Conservation (phyloP, 1,284 basidiomycete species). For the Fomitopsis palustris region DNA sequence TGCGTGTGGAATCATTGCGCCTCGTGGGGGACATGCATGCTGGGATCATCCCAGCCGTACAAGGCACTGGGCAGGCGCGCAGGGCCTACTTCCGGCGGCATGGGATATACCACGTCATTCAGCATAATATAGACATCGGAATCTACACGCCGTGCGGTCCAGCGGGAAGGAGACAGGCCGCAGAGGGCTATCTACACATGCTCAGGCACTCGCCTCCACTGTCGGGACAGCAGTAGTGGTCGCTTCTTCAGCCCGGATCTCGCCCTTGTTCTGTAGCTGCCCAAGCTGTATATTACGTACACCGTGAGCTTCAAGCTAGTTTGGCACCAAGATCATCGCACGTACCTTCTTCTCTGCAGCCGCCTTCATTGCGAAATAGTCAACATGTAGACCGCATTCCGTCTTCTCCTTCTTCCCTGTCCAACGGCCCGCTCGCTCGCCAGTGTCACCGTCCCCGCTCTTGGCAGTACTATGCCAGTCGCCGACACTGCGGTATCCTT, state of each 20-base stretch:
- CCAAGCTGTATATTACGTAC: background rate
- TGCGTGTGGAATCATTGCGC: background rate
- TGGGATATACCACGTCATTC: background rate
- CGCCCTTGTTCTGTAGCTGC: constrained; percentile 1
- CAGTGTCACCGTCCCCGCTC: constrained; percentile 66
- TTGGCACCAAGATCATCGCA: background rate
- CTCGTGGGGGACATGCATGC: background rate
- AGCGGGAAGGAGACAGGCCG: background rate
- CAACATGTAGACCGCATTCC: constrained; percentile 93
- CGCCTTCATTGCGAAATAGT: constrained; percentile 73
- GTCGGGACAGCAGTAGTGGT: background rate
- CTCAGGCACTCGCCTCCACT: constrained; percentile 6
- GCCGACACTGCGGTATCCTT: constrained; percentile 93
- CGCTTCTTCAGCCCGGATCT: background rate
- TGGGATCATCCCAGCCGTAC: background rate
- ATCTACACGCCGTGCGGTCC: background rate
- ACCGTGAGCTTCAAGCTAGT: background rate
- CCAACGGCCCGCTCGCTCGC: constrained; percentile 92
- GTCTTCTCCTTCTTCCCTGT: constrained; percentile 84
- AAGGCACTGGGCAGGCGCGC: background rate
- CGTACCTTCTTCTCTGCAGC: constrained; percentile 37
- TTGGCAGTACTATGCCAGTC: constrained; percentile 95
- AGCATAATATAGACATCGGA: background rate
- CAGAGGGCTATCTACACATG: background rate
- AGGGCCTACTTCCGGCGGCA: background rate